These are phyloP conservation scores for Dispira parvispora DNA, from an alignment of 192 early-diverging fungal species.

Conservation along the genomic window DNA sequence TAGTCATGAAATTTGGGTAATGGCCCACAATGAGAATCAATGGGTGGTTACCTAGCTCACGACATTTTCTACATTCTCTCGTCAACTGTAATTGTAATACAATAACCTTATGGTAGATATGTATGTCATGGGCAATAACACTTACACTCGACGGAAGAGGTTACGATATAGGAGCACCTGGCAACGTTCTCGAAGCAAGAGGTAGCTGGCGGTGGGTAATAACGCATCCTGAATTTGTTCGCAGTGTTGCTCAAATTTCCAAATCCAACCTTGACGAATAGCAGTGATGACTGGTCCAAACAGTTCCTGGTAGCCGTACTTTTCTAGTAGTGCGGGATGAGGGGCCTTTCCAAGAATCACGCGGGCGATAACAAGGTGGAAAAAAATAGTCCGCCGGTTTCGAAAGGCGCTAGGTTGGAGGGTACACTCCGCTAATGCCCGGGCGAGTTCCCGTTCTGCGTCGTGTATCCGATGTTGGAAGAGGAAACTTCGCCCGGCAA, in stretches of 20 bases:
- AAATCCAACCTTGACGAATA: neutral
- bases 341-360: neutral
- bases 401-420: neutral
- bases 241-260: neutral
- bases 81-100: neutral
- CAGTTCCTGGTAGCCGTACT: neutral
- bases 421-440: neutral
- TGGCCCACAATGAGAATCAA: neutral
- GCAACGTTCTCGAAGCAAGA: neutral
- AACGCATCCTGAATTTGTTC: neutral
- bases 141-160: constrained; percentile 4
- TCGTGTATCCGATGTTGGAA: constrained; percentile 1
- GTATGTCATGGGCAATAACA: neutral
- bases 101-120: too few relatives aligned
- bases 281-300: neutral
- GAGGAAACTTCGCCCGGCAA: neutral
- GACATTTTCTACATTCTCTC: neutral
- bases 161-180: neutral
- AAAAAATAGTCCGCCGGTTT: neutral
- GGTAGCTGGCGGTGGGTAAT: constrained; percentile 2
- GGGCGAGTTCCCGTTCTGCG: neutral
- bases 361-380: constrained; percentile 5
- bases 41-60: neutral
- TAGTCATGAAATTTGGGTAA: neutral
- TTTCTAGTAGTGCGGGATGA: neutral